phyloP scores from a whole-genome alignment of 2,329 filamentous ascomycete species.

The Mariannaea sp. region DNA sequence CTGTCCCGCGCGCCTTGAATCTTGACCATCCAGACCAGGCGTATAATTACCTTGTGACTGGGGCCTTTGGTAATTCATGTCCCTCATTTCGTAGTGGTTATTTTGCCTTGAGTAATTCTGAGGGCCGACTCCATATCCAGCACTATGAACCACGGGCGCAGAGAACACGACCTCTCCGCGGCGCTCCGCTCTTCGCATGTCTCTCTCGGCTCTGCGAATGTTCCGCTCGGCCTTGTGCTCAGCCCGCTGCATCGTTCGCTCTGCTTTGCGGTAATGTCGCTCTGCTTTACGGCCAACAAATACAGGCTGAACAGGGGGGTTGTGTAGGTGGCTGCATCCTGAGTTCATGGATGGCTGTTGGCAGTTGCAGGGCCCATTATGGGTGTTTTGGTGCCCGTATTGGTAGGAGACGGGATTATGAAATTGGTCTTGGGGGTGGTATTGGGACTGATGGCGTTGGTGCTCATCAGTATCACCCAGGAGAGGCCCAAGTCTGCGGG shows the following conservation, averaged over 20 bases:
- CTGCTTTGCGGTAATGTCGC: constrained; percentile 27
- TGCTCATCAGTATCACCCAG: constrained; percentile 10
- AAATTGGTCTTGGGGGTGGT: not conserved
- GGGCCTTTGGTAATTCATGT: not conserved
- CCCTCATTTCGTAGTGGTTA: constrained; percentile 2
- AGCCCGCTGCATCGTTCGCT: constrained; percentile 28
- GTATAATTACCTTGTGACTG: not conserved
- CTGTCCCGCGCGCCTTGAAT: constrained; percentile 1
- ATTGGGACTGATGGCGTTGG: not conserved
- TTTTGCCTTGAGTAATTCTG: not conserved
- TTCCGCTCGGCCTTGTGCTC: constrained; percentile 27
- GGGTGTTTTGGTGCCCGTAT: not conserved
- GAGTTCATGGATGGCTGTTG: constrained; percentile 1
- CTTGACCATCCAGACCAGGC: not conserved
- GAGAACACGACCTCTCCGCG: constrained; percentile 18
- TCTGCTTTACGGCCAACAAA: constrained; percentile 29
- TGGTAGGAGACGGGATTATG: not conserved
- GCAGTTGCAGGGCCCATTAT: not conserved
- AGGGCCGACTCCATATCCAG: constrained; percentile 5
- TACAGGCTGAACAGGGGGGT: constrained; percentile 14
- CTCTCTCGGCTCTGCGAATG: constrained; percentile 19
- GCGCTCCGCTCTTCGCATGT: constrained; percentile 19
- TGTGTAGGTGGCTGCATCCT: not conserved
- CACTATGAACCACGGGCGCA: constrained; percentile 13
- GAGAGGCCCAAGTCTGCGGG: not conserved